phyloP scores from a whole-genome alignment of 148 eudicot species.

The Cornus florida region DNA sequence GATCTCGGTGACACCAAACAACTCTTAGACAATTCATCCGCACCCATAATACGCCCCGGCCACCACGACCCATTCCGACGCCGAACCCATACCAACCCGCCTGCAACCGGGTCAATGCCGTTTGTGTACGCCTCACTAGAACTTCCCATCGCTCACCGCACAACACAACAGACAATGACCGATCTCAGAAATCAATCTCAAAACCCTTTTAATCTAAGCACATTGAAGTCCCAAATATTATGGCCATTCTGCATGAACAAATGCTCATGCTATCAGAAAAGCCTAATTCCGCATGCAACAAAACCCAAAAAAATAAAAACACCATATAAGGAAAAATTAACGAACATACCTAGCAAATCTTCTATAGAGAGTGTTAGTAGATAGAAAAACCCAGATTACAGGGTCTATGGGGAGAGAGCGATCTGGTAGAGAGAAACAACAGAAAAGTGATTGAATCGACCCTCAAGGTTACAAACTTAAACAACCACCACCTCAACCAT shows the following conservation, averaged over 20 bases:
- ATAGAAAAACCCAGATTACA: not conserved
- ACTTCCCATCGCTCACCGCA: conserved; percentile 26
- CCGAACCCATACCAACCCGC: conserved; percentile 83
- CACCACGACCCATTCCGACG: conserved; percentile 86
- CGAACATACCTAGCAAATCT: not conserved
- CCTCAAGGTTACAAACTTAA: too few relatives aligned
- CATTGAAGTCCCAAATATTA: conserved; percentile 7
- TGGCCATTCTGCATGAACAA: conserved; percentile 4
- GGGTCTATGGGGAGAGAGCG: not conserved
- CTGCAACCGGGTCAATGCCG: conserved; percentile 43
- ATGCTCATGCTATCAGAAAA: not conserved
- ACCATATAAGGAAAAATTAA: too few relatives aligned
- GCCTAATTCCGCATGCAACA: conserved; percentile 9
- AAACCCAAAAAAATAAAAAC: not conserved
- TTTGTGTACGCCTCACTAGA: conserved; percentile 31
- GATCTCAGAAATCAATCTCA: conserved; percentile 19
- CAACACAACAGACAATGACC: not conserved
- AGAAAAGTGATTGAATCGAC: not conserved
- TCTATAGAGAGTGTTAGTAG: not conserved
- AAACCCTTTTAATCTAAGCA: conserved; percentile 12
- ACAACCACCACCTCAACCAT: too few relatives aligned
- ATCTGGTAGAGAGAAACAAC: not conserved
- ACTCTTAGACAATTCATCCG: conserved; percentile 47
- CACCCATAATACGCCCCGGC: conserved; percentile 73
- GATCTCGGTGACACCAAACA: conserved; percentile 38